These are phyloP conservation scores for Trypanosoma boissoni DNA, from an alignment of 208 protist species.

Conservation along the genomic window DNA sequence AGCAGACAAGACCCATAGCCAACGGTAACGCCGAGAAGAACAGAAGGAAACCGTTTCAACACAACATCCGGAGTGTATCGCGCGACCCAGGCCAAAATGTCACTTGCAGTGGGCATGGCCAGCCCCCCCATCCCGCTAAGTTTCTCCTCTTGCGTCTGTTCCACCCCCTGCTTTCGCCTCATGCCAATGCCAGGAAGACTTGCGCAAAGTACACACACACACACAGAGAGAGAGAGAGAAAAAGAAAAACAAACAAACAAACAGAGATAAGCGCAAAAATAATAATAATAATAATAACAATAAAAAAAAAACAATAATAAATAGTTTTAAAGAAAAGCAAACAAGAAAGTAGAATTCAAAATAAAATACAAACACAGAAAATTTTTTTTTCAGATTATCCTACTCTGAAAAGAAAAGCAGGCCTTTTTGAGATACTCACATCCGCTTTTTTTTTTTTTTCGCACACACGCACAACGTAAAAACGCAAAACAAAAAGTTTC, in stretches of 20 bases:
- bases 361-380: too few relatives aligned
- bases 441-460: constrained; percentile 22
- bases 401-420: too few relatives aligned
- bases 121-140: too few relatives aligned
- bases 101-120: background rate
- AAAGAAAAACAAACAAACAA: background rate
- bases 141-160: too few relatives aligned
- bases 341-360: too few relatives aligned
- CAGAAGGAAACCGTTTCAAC: constrained; percentile 40
- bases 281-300: constrained; percentile 9
- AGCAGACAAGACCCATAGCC: constrained; percentile 53
- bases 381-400: too few relatives aligned
- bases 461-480: constrained; percentile 9
- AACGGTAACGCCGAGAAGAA: constrained; percentile 50
- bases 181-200: background rate
- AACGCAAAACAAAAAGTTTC: too few relatives aligned
- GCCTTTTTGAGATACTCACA: background rate
- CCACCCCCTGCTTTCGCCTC: background rate
- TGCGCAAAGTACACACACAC: too few relatives aligned
- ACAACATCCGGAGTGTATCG: constrained; percentile 43
- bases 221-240: background rate
- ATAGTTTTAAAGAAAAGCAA: too few relatives aligned
- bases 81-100: constrained; percentile 21
- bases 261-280: background rate
- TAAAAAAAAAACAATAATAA: constrained; percentile 2